Evolutionary conservation across 352 stramenopile genomes (phyloP).

Genomic region (Phytophthora citricola): DNA sequence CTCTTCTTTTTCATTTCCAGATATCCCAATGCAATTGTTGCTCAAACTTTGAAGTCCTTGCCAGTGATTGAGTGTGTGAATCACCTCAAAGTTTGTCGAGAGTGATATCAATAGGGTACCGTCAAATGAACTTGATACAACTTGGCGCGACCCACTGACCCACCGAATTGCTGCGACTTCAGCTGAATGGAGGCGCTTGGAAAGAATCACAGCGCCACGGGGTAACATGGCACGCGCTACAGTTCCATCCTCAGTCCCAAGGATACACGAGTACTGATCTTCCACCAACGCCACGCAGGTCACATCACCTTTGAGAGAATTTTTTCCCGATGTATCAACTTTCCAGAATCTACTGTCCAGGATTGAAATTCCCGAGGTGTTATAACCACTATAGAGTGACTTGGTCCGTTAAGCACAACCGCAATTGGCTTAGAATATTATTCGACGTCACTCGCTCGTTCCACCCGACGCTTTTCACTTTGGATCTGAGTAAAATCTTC

Average conservation of each 20-base stretch:
- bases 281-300: constrained; percentile 40
- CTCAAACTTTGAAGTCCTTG: constrained; percentile 35
- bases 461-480: neutral
- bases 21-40: neutral
- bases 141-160: constrained; percentile 16
- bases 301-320: constrained; percentile 37
- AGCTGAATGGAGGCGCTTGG: constrained; percentile 32
- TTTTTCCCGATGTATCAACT: constrained; percentile 24
- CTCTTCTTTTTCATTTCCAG: neutral
- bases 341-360: constrained; percentile 36
- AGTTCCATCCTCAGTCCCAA: constrained; percentile 45
- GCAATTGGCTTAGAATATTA: constrained; percentile 43
- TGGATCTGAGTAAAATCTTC: neutral
- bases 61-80: constrained; percentile 55
- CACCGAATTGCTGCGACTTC: constrained; percentile 36
- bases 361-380: constrained; percentile 35
- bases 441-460: constrained; percentile 19
- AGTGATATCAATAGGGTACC: constrained; percentile 44
- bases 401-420: constrained; percentile 38
- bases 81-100: constrained; percentile 41
- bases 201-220: constrained; percentile 36
- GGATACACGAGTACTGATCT: constrained; percentile 54
- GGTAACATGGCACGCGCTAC: constrained; percentile 50
- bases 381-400: constrained; percentile 44
- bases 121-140: constrained; percentile 41